Percentiles rank a stretch among this genome's conserved stretches.
Evolutionary conservation across 257 asterid species (phyloP).

Genomic region (Gentiana macrophylla): DNA sequence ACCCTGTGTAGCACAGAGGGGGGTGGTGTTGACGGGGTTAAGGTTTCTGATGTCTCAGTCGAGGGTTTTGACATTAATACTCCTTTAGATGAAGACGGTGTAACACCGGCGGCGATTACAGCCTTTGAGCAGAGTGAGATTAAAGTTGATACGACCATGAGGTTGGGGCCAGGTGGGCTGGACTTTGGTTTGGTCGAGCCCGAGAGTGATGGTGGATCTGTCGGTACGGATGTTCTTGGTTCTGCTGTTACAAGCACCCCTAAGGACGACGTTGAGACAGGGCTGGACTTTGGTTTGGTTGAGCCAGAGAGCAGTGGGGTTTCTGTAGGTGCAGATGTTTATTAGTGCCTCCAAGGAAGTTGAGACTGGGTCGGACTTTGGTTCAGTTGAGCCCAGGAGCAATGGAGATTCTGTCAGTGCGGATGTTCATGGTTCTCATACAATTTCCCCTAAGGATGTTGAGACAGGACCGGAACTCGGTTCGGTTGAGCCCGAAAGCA

Average conservation of each 20-base stretch:
- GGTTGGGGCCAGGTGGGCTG: too few species aligned
- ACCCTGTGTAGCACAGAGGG: neutral
- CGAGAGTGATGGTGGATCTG: neutral
- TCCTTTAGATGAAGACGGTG: neutral
- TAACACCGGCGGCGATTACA: too few species aligned
- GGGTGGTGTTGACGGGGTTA: neutral
- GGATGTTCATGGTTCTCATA: neutral
- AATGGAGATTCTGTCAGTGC: too few species aligned
- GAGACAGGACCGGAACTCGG: neutral
- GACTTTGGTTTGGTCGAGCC: neutral
- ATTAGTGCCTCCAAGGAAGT: neutral
- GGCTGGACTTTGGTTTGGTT: constrained; percentile 4
- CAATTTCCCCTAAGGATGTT: neutral
- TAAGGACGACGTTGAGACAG: neutral
- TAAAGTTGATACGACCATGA: neutral
- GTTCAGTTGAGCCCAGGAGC: neutral
- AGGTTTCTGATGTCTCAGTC: neutral
- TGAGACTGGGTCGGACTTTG: constrained; percentile 1
- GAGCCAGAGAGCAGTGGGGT: neutral
- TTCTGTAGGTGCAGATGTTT: too few species aligned
- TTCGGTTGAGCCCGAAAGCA: neutral
- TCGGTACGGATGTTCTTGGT: neutral
- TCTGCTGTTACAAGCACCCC: too few species aligned
- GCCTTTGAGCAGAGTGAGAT: neutral
- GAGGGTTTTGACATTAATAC: constrained; percentile 3